Percentiles rank a stretch among this genome's conserved stretches.
phyloP scores from a whole-genome alignment of 1,284 basidiomycete genomes.

The Rhodotorula mucilaginosa region DNA sequence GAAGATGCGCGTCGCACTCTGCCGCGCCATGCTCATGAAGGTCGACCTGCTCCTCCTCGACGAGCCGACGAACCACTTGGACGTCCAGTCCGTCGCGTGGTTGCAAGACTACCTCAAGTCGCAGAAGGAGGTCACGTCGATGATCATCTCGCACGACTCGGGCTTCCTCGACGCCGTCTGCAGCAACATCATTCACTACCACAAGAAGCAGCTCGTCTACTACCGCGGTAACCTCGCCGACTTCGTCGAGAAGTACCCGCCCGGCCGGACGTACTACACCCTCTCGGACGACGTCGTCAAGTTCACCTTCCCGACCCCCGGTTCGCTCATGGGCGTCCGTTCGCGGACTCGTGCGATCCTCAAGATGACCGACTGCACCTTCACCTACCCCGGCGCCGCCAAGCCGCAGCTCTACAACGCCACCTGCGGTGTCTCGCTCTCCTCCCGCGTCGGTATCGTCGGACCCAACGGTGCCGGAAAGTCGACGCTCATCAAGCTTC shows the following conservation, averaged over 20 bases:
- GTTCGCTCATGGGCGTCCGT: conserved; percentile 93
- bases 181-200: conserved; percentile 98
- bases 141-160: conserved; percentile 97
- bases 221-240: conserved; percentile 87
- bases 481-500: conserved; percentile 93
- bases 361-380: conserved; percentile 88
- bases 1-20: conserved; percentile 71
- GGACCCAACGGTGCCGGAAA: conserved; percentile 92
- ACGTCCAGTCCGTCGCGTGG: conserved; percentile 88
- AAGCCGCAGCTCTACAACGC: conserved; percentile 83
- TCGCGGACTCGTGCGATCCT: conserved; percentile 89
- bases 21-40: conserved; percentile 89
- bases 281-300: conserved; percentile 92
- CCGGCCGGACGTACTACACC: conserved; percentile 96
- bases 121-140: conserved; percentile 80
- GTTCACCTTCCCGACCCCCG: conserved; percentile 94
- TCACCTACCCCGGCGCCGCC: conserved; percentile 85
- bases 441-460: conserved; percentile 57
- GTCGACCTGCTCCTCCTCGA: conserved; percentile 90
- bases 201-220: conserved; percentile 88
- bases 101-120: conserved; percentile 82
- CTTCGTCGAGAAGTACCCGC: conserved; percentile 88
- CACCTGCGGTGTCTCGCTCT: conserved; percentile 88
- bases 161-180: conserved; percentile 96
- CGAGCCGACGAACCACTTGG: conserved; percentile 91